A percentile compares a stretch with the other conserved stretches of the same genome.
These are phyloP conservation scores for Verticillium nubilum DNA, from an alignment of 2,329 filamentous ascomycete species.

Conservation along the genomic window DNA sequence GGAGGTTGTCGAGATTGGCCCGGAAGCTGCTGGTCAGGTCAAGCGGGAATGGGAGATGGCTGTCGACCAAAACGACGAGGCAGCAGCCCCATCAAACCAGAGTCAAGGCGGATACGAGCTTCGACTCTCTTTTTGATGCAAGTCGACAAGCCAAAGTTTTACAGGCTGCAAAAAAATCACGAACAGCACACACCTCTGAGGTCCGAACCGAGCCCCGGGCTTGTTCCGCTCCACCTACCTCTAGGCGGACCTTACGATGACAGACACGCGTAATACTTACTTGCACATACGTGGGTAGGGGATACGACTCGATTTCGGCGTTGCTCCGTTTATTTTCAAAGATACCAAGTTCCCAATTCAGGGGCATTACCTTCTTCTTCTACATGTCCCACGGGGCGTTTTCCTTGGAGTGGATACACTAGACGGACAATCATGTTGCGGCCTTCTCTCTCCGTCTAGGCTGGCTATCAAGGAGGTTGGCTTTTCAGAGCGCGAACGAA, in stretches of 20 bases:
- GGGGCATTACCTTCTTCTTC: slow-evolving; percentile 10
- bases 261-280: slow-evolving; percentile 1
- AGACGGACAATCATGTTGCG: neutral
- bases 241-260: slow-evolving; percentile 5
- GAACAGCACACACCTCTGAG: neutral
- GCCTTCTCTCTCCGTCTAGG: neutral
- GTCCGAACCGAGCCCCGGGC: slow-evolving; percentile 1
- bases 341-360: slow-evolving; percentile 13
- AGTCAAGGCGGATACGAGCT: slow-evolving; percentile 31
- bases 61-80: slow-evolving; percentile 41
- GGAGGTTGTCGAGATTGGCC: slow-evolving; percentile 50
- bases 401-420: neutral
- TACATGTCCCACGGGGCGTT: slow-evolving; percentile 2
- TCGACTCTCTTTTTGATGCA: slow-evolving; percentile 38
- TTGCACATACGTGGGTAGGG: slow-evolving; percentile 11
- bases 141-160: neutral
- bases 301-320: slow-evolving; percentile 9
- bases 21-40: slow-evolving; percentile 23
- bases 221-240: slow-evolving; percentile 2
- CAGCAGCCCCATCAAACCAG: slow-evolving; percentile 22
- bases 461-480: neutral
- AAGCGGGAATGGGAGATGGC: slow-evolving; percentile 61
- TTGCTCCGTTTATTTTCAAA: slow-evolving; percentile 12
- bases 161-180: neutral
- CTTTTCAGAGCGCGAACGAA: neutral